phyloP scores from a whole-genome alignment of 2,329 filamentous ascomycete genomes.

The Calonectria fujianensis region DNA sequence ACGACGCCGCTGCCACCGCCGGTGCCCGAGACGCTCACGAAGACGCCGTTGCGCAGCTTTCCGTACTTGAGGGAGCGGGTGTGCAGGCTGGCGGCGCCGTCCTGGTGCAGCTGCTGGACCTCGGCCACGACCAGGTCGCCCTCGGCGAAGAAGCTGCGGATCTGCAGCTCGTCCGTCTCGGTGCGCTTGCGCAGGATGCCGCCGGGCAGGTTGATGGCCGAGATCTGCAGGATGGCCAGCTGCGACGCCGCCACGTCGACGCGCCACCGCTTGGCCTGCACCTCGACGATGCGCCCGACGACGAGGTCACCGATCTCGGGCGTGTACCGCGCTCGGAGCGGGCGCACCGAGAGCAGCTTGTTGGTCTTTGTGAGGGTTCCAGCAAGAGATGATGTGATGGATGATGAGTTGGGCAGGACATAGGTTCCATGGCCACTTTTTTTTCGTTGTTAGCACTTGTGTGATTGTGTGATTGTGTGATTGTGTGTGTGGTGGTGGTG shows the following conservation, averaged over 20 bases:
- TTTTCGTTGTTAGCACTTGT: not conserved
- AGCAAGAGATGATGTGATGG: slow-evolving; percentile 92
- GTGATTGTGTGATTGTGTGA: not conserved
- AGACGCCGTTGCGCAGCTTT: slow-evolving; percentile 94
- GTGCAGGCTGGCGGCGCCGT: slow-evolving; percentile 91
- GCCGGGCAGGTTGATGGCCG: slow-evolving; percentile 94
- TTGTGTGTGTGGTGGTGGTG: slow-evolving; percentile 10
- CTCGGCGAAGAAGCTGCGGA: slow-evolving; percentile 97
- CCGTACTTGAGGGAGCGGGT: slow-evolving; percentile 95
- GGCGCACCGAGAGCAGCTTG: slow-evolving; percentile 94
- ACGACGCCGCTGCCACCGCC: slow-evolving; percentile 93
- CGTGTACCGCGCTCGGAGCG: slow-evolving; percentile 92
- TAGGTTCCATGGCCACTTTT: slow-evolving; percentile 94
- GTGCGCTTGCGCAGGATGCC: slow-evolving; percentile 94
- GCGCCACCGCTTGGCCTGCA: slow-evolving; percentile 95
- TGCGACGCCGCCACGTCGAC: slow-evolving; percentile 94
- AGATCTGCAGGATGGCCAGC: slow-evolving; percentile 89
- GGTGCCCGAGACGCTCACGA: slow-evolving; percentile 86
- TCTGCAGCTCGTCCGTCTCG: slow-evolving; percentile 97
- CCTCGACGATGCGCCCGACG: slow-evolving; percentile 93
- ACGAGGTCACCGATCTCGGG: slow-evolving; percentile 98
- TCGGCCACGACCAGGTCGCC: slow-evolving; percentile 96
- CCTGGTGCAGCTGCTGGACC: slow-evolving; percentile 90
- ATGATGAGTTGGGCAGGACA: slow-evolving; percentile 75
- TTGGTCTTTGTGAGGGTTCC: slow-evolving; percentile 95